These are phyloP conservation scores for Ceratonia siliqua DNA, from an alignment of 306 rosid genomes.

Conservation along the genomic window DNA sequence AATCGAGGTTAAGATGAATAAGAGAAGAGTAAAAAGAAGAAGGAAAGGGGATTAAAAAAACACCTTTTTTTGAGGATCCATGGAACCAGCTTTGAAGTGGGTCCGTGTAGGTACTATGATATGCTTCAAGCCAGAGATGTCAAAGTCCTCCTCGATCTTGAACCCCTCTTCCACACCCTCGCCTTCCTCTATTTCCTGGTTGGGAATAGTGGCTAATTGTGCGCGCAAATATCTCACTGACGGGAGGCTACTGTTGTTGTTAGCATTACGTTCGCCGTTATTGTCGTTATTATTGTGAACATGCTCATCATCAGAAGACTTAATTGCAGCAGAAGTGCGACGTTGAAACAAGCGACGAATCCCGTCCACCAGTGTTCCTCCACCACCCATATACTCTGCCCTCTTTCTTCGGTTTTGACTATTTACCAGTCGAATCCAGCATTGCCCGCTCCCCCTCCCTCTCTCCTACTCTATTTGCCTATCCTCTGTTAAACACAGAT, in stretches of 20 bases:
- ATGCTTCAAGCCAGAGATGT: constrained; percentile 37
- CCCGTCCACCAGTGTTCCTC: constrained; percentile 48
- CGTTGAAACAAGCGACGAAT: constrained; percentile 54
- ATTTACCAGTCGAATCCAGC: constrained; percentile 13
- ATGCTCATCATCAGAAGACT: background rate
- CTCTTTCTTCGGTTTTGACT: constrained; percentile 38
- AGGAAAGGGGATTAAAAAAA: background rate
- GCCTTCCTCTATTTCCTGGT: background rate
- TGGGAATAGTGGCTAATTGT: constrained; percentile 42
- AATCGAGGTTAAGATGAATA: background rate
- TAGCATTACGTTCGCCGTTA: background rate
- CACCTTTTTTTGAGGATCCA: constrained; percentile 55
- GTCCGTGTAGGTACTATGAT: constrained; percentile 41
- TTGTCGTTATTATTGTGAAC: background rate
- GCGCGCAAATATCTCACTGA: constrained; percentile 44
- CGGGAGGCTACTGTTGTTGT: background rate
- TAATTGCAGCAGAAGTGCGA: constrained; percentile 27
- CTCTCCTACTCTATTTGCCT: background rate
- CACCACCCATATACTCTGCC: constrained; percentile 45
- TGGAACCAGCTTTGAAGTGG: constrained; percentile 31
- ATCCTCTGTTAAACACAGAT: background rate
- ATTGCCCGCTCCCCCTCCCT: background rate
- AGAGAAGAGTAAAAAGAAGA: background rate
- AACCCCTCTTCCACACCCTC: background rate
- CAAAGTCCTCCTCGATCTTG: background rate